Base-by-base conservation (phyloP, 1,284 basidiomycete genomes). In the Vanrija humicola region DNA sequence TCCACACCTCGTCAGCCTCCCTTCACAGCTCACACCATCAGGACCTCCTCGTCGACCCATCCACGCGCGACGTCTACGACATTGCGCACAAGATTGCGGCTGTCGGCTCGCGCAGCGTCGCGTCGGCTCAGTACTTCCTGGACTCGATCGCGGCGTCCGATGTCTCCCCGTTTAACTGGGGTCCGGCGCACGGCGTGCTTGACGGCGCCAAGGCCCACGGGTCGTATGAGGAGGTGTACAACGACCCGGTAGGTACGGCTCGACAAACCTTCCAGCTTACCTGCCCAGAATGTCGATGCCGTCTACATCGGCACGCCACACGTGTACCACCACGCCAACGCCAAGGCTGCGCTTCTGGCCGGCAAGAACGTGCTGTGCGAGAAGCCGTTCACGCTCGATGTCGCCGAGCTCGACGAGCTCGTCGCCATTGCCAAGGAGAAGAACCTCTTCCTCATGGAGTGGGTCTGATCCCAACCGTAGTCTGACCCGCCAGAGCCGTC, bases 281-380 rank as follows among this genome's bases (percentile, higher is more conserved):
- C 25, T 23, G 39, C 10, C 1, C 60, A 90, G 87, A 78, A 87
- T 54, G 86, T 92, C 28, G 85, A 91, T 64, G 87, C 80, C 3
- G 79, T 92, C 49, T 92, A 91, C 75, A 86, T 92, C 52, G 89
- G 89, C 21, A 93, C 92, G 1, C 92, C 91, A 5, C 90, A 95
- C 71, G 88, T 89, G 0, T 80, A 82, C 58, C 92, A 96, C 78
- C 90, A 90, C 70, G 78, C 81, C 55, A 89, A 90, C 65, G 84
- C 88, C 1, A 79, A 87, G 61, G 85, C 84, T 48, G 87, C 88
- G 8, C 82, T 94, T 58, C 81, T 84, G 53, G 87, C 86, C 1
- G 86, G 85, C 49, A 96, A 94, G 74, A 83, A 92, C 72, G 87
- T 95, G 19, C 83, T 92, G 18, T 88, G 88, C 75, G 90, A 94